phyloP scores from a whole-genome alignment of 768 basidiomycete genomes.

The Hygrophorus russula region DNA sequence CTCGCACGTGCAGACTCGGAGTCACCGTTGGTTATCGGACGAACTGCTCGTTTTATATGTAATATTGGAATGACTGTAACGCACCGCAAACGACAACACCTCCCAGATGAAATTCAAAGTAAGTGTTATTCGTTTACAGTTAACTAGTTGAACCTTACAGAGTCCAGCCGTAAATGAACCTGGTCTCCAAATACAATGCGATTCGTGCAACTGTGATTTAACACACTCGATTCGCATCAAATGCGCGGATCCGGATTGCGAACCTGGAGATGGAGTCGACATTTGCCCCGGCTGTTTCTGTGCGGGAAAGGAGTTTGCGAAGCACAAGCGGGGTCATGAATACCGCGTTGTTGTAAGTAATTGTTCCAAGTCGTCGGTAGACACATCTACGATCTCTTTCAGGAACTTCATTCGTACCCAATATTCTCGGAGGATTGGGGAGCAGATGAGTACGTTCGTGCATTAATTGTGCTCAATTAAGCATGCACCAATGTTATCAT shows the following conservation, averaged over 20 bases:
- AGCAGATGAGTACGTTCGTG: constrained; percentile 75
- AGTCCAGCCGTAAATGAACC: constrained; percentile 64
- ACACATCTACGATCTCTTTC: background rate
- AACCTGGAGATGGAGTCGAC: constrained; percentile 68
- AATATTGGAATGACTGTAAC: constrained; percentile 44
- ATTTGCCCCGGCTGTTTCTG: constrained; percentile 91
- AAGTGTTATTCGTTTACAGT: constrained; percentile 11
- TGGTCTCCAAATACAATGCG: constrained; percentile 76
- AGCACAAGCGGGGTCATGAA: constrained; percentile 76
- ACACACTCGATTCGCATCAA: constrained; percentile 97
- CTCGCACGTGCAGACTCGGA: background rate
- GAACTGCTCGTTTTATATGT: no score
- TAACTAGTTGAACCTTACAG: constrained; percentile 2
- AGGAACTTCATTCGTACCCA: constrained; percentile 96
- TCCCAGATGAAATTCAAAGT: constrained; percentile 59
- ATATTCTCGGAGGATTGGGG: constrained; percentile 96
- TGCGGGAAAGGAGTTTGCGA: constrained; percentile 78
- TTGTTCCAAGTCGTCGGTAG: background rate
- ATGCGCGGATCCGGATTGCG: constrained; percentile 75
- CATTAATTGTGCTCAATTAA: background rate
- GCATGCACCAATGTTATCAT: background rate
- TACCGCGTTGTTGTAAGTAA: constrained; percentile 81
- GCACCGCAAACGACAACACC: constrained; percentile 52
- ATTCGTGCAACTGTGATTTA: constrained; percentile 75
- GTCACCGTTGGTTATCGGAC: background rate